Evolutionary conservation across 1,284 basidiomycete species (phyloP), one percentile per base, ranked within the genome.

Genomic region (Marasmius fiardii): DNA sequence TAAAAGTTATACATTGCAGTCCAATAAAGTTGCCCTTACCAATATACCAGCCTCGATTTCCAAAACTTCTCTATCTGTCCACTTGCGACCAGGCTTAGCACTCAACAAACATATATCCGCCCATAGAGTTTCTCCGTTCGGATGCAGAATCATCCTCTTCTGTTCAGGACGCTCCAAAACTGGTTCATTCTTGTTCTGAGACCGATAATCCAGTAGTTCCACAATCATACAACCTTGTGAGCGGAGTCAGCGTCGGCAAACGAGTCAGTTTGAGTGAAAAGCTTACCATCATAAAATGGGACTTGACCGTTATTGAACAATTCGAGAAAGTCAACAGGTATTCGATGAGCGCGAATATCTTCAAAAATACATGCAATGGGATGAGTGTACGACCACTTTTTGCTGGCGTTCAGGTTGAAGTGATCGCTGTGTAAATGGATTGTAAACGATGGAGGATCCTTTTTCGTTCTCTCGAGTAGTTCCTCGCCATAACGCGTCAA

Each of bases 301-400:
- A 90, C 76, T 54, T 76, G 76, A 7, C 82, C 81, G 18, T 77
- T 69, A 60, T 92, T 86, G 61, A 92, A 90, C 37, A 90, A 70
- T 61, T 90, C 85, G 6, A 92, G 74, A 65, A 90, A 90, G 71
- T 92, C 90, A 26, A 86, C 83, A 14, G 90, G 90, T 75, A 92
- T 90, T 44, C 87, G 79, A 62, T 88, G 82, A 8, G 85, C 83
- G 45, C 88, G 80, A 55, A 92, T 84, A 65, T 92, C 89, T 62
- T 92, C 90, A 35, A 92, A 72, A 7, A 92, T 68, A 37, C 85
- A 84, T 89, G 89, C 86, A 55, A 87, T 80, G 57, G 82, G 88
- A 65, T 86, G 84, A 64, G 87, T 87, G 68, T 92, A 92, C 53
- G 88, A 72, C 65, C 89, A 90, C 74, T 90, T 90, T 59, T 82